A percentile compares a stretch with the other conserved stretches of the same genome.
These are phyloP conservation scores for Globisporangium megalacanthum DNA, from an alignment of 352 stramenopile species.

Conservation along the genomic window DNA sequence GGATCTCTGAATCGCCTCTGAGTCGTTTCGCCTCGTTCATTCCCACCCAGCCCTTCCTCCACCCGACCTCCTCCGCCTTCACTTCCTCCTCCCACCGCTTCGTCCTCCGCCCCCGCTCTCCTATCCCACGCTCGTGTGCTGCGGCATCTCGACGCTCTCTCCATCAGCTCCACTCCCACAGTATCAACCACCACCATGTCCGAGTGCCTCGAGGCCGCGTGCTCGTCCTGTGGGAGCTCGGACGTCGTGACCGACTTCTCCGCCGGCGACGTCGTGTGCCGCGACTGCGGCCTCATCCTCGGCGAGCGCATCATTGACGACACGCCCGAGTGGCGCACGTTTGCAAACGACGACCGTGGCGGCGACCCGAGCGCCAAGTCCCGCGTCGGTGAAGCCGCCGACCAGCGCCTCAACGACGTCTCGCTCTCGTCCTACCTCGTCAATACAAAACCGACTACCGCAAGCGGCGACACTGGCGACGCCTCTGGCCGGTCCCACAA, in stretches of 20 bases:
- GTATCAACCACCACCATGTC: slow-evolving; percentile 28
- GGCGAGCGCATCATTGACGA: slow-evolving; percentile 87
- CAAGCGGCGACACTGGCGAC: slow-evolving; percentile 13
- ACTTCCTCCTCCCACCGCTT: too few relatives aligned
- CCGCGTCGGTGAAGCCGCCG: slow-evolving; percentile 65
- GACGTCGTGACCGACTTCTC: slow-evolving; percentile 81
- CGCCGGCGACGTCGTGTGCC: slow-evolving; percentile 78
- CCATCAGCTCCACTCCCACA: too few relatives aligned
- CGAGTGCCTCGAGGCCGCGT: slow-evolving; percentile 59
- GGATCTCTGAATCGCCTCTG: too few relatives aligned
- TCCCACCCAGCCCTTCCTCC: slow-evolving; percentile 1
- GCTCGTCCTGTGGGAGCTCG: slow-evolving; percentile 56
- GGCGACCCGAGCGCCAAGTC: slow-evolving; percentile 75
- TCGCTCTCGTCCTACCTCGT: slow-evolving; percentile 72
- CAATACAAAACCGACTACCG: slow-evolving; percentile 31
- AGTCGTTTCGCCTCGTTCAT: too few relatives aligned
- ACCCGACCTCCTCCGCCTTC: too few relatives aligned
- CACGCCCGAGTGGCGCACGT: slow-evolving; percentile 81
- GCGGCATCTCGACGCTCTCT: too few relatives aligned
- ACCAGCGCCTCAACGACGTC: slow-evolving; percentile 50
- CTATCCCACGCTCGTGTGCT: too few relatives aligned
- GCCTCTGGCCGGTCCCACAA: slow-evolving; percentile 36
- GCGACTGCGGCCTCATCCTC: slow-evolving; percentile 78
- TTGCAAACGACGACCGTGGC: slow-evolving; percentile 85
- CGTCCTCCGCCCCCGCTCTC: too few relatives aligned